These are phyloP conservation scores for Pestalotiopsis sp. DNA, from an alignment of 2,329 filamentous ascomycete genomes.

Conservation along the genomic window DNA sequence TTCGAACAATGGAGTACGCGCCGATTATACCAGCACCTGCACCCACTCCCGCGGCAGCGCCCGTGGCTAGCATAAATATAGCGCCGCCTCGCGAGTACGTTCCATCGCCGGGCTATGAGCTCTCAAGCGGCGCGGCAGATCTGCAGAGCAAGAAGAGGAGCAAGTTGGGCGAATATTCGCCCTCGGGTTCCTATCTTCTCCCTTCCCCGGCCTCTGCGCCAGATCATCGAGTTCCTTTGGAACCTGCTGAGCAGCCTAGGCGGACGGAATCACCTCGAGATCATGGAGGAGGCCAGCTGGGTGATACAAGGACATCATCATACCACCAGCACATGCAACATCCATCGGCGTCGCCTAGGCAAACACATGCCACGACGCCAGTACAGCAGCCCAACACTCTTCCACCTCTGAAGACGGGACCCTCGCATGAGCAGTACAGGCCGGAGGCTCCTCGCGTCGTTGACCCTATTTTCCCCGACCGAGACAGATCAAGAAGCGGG, in stretches of 20 bases:
- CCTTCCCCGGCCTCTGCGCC: conserved; percentile 31
- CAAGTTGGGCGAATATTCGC: conserved; percentile 28
- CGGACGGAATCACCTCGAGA: conserved; percentile 30
- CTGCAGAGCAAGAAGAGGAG: conserved; percentile 28
- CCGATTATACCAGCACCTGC: conserved; percentile 33
- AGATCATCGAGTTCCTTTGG: conserved; percentile 31
- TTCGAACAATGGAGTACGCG: conserved; percentile 31
- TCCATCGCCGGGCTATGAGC: conserved; percentile 34
- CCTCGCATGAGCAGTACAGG: conserved; percentile 28
- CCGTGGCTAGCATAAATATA: conserved; percentile 22
- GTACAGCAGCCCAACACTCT: conserved; percentile 24
- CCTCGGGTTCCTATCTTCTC: conserved; percentile 26
- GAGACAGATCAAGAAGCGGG: conserved; percentile 32
- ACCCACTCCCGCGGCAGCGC: conserved; percentile 13
- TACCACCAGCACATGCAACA: conserved; percentile 28
- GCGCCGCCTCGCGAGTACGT: conserved; percentile 33
- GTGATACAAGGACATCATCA: conserved; percentile 30
- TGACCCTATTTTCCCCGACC: conserved; percentile 35
- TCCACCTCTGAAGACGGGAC: conserved; percentile 27
- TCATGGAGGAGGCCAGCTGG: conserved; percentile 22
- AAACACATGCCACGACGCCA: conserved; percentile 22
- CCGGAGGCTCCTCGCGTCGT: conserved; percentile 14
- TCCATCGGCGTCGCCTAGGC: conserved; percentile 20
- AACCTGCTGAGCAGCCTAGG: conserved; percentile 29
- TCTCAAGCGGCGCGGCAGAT: conserved; percentile 26